Percentiles rank a stretch among this genome's conserved stretches.
Evolutionary conservation across 2,329 filamentous ascomycete species (phyloP).

Genomic region (Sporothrix dimorphospora): DNA sequence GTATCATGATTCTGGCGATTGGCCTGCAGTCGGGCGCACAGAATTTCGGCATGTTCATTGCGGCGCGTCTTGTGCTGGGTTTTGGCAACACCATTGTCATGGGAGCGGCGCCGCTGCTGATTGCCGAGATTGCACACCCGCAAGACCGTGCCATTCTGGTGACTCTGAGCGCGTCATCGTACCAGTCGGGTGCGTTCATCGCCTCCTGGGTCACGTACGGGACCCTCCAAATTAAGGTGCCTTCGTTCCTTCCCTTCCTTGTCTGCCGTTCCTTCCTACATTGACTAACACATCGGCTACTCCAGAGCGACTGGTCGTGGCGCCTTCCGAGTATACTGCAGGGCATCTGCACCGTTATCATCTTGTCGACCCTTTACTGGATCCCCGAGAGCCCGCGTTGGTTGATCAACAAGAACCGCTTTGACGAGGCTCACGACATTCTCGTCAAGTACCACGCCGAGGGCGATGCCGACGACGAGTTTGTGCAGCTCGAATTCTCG

Average conservation of each 20-base stretch:
- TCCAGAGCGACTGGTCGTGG: constrained; percentile 11
- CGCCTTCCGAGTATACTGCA: not conserved
- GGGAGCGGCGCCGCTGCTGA: constrained; percentile 12
- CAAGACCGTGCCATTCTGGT: constrained; percentile 8
- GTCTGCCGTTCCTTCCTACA: not conserved
- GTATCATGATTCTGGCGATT: constrained; percentile 6
- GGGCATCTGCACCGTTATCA: not conserved
- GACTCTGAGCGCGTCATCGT: constrained; percentile 5
- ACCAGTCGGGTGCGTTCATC: constrained; percentile 6
- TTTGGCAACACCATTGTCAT: constrained; percentile 17
- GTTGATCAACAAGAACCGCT: not conserved
- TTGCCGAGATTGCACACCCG: constrained; percentile 19
- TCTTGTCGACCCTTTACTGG: not conserved
- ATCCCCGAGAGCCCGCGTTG: constrained; percentile 19
- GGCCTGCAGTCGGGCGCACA: constrained; percentile 21
- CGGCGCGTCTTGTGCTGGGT: not conserved
- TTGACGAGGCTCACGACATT: constrained; percentile 5
- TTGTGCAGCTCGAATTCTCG: not conserved
- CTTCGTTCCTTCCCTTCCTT: not conserved
- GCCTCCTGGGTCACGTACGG: constrained; percentile 13
- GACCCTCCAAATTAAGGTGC: not conserved
- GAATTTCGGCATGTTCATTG: constrained; percentile 18
- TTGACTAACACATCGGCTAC: not conserved
- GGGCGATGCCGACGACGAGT: not conserved
- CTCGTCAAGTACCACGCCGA: constrained; percentile 7